Base-by-base conservation (phyloP, 2,329 filamentous ascomycete genomes). In the Aspergillus novoparasiticus region DNA sequence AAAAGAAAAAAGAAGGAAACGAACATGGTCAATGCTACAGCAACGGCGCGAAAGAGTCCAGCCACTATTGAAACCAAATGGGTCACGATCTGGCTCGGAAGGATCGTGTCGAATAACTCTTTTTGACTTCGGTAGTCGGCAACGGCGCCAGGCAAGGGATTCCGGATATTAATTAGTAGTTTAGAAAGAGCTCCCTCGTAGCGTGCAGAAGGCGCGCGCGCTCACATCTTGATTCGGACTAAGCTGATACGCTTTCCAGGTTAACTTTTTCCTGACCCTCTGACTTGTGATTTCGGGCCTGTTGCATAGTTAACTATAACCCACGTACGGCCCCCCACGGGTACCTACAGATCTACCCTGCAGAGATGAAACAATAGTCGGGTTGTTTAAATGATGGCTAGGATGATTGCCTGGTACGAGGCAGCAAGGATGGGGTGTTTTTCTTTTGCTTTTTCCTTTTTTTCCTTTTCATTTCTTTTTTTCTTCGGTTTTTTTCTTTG, bases 31-130 rank as follows among this genome's bases (percentile, higher is more conserved):
- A 26, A 39, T 39, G 51, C 51, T 10, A 55, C 51, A 36, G 34
- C 51, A 55, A 55, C 51, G 51, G 32, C 39, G 39, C 19, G 19
- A 16, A 41, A 23, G n/a, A 23, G 32, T 11, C 51, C 51, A 55
- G 51, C 51, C 30, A 55, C 51, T 55, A 55, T 55, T 55, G n/a
- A 39, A 55, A 55, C 34, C 14, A 39, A 26, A 39, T 55, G 21
- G 51, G 34, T n/a, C 28, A 55, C 34, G 32, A 55, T 55, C 32
- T 55, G 10, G 6, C 6, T 51, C 48, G 23, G 39, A n/a, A 41
- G 50, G 50, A 53, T 53, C 50, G 30, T 53, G 45, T 53, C 28
- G 30, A 34, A 34, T 53, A 53, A n/a, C 50, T 53, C 12, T 53
- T 21, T 53, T 36, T n/a, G 32, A 14, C n/a, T 54, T 54, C 51